phyloP scores from a whole-genome alignment of 305 asterid genomes.

The Fraxinus latifolia region DNA sequence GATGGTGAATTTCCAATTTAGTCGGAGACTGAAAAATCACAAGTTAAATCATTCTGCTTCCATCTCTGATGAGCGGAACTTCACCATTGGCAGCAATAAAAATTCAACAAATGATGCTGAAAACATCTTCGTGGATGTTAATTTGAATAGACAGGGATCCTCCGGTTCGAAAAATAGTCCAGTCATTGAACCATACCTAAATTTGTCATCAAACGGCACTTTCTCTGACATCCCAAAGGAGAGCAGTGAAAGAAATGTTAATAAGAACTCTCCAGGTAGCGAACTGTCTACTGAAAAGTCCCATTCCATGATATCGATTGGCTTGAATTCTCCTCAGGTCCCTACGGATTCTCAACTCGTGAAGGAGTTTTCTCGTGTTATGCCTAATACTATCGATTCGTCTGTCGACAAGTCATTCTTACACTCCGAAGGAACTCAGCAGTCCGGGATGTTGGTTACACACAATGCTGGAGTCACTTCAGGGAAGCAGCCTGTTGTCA shows the following conservation, averaged over 20 bases:
- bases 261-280: neutral
- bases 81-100: conserved; percentile 24
- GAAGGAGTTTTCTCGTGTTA: neutral
- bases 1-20: conserved; percentile 21
- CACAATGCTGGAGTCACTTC: neutral
- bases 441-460: neutral
- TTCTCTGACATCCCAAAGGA: neutral
- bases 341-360: neutral
- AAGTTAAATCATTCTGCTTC: neutral
- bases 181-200: conserved; percentile 7
- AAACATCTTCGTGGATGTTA: neutral
- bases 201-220: neutral
- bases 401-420: neutral
- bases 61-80: neutral
- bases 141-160: conserved; percentile 5
- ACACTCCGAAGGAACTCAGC: conserved; percentile 32
- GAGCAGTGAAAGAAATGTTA: neutral
- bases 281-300: neutral
- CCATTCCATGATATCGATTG: conserved; percentile 47
- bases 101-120: conserved; percentile 10
- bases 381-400: neutral
- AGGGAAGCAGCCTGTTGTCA: conserved; percentile 33
- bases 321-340: conserved; percentile 54
- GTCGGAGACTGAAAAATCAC: conserved; percentile 37
- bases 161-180: conserved; percentile 33